phyloP scores from a whole-genome alignment of 2,329 filamentous ascomycete species.

The Sordariomycetes sp. region DNA sequence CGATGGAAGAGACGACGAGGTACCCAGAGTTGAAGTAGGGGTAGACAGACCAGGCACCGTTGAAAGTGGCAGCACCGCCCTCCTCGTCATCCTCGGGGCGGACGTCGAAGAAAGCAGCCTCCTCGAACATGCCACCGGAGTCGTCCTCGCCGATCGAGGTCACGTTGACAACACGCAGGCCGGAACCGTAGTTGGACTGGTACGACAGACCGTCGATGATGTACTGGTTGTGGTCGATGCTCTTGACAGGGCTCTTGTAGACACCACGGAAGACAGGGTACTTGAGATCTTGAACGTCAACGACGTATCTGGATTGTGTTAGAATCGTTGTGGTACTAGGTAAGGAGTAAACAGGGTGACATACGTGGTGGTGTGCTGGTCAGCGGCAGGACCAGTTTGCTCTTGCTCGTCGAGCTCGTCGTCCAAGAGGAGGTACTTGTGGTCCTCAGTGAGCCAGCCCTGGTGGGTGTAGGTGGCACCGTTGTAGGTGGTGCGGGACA shows the following conservation, averaged over 20 bases:
- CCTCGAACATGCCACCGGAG: slow-evolving; percentile 25
- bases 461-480: slow-evolving; percentile 48
- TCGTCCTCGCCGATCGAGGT: slow-evolving; percentile 22
- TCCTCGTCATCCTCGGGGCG: slow-evolving; percentile 33
- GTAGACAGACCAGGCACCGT: slow-evolving; percentile 33
- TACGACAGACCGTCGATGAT: slow-evolving; percentile 28
- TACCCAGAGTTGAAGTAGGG: slow-evolving; percentile 32
- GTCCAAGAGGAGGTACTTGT: slow-evolving; percentile 33
- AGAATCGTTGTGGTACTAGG: background rate
- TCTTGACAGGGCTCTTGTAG: slow-evolving; percentile 25
- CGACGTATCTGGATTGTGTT: too few relatives aligned
- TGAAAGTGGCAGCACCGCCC: slow-evolving; percentile 23
- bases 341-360: slow-evolving; percentile 18
- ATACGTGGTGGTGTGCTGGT: slow-evolving; percentile 35
- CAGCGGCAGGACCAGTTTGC: slow-evolving; percentile 23
- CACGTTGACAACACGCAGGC: slow-evolving; percentile 28
- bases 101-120: slow-evolving; percentile 36
- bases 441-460: slow-evolving; percentile 37
- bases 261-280: slow-evolving; percentile 26
- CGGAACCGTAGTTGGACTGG: slow-evolving; percentile 38
- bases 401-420: slow-evolving; percentile 43
- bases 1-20: slow-evolving; percentile 36
- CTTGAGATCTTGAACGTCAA: slow-evolving; percentile 25
- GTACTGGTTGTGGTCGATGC: slow-evolving; percentile 38
- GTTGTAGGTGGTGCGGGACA: slow-evolving; percentile 43